Percentiles rank a stretch among this genome's conserved stretches.
phyloP scores from a whole-genome alignment of 1,139 yeast species.

The Candida labiduridarum region DNA sequence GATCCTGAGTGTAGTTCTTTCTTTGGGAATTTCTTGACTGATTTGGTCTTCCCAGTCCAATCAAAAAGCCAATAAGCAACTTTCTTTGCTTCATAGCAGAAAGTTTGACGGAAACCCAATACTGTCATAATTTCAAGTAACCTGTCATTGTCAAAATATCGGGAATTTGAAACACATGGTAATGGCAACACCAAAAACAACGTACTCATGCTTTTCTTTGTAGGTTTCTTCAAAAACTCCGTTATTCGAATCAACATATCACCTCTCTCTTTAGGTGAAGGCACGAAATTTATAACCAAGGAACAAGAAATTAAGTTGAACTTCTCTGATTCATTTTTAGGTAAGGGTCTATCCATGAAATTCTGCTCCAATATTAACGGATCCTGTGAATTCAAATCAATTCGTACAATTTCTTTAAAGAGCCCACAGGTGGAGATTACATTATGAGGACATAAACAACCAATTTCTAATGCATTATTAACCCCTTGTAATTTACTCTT shows the following conservation, averaged over 20 bases:
- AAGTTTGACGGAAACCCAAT: conserved; percentile 57
- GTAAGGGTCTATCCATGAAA: conserved; percentile 77
- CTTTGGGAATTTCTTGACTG: conserved; percentile 32
- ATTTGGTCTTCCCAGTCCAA: conserved; percentile 39
- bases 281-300: conserved; percentile 84
- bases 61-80: conserved; percentile 76
- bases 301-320: conserved; percentile 81
- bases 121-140: conserved; percentile 50
- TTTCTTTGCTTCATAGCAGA: conserved; percentile 65
- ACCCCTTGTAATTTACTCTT: conserved; percentile 16
- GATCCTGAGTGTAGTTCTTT: conserved; percentile 54
- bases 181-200: conserved; percentile 83
- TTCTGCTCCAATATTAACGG: conserved; percentile 74
- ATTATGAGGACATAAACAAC: conserved; percentile 72
- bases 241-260: conserved; percentile 69
- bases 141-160: conserved; percentile 61
- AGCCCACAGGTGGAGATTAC: conserved; percentile 60
- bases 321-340: conserved; percentile 41
- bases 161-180: conserved; percentile 81
- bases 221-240: conserved; percentile 50
- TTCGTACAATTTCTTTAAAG: conserved; percentile 54
- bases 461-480: conserved; percentile 70
- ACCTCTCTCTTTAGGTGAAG: conserved; percentile 70
- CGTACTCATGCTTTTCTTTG: conserved; percentile 24
- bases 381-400: conserved; percentile 83